phyloP scores from a whole-genome alignment of 2,329 filamentous ascomycete species.

The Cladosporium halotolerans region DNA sequence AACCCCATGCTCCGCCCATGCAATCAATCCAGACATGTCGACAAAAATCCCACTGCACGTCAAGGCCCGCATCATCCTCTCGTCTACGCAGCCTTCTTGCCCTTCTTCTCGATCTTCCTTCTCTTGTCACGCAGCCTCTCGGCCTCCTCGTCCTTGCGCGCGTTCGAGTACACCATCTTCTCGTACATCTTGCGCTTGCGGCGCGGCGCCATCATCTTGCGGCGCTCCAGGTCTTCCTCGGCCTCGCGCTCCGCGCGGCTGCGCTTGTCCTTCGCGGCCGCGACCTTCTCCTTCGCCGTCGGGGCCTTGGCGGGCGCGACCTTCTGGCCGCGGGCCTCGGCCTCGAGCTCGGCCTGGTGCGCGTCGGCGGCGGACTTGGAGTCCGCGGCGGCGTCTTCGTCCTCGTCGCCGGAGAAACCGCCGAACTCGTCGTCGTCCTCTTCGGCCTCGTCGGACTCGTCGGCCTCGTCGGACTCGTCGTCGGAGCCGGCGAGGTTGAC shows the following conservation, averaged over 20 bases:
- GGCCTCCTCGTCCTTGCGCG: constrained; percentile 84
- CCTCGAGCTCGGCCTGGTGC: constrained; percentile 86
- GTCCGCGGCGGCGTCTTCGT: constrained; percentile 39
- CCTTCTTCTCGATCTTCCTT: constrained; percentile 70
- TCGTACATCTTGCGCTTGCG: constrained; percentile 97
- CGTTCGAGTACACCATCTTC: constrained; percentile 95
- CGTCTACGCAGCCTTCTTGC: constrained; percentile 2
- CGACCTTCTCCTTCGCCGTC: constrained; percentile 52
- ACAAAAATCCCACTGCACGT: not conserved
- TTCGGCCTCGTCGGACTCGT: constrained; percentile 37
- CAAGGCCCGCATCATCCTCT: not conserved
- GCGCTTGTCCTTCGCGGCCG: constrained; percentile 61
- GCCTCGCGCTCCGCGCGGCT: constrained; percentile 59
- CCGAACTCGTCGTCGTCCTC: constrained; percentile 44
- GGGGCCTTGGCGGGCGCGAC: constrained; percentile 42
- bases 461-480: constrained; percentile 37
- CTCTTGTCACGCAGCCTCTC: constrained; percentile 83
- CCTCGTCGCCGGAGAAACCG: constrained; percentile 42
- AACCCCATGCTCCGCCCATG: not conserved
- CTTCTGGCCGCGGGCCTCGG: constrained; percentile 67
- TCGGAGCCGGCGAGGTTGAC: constrained; percentile 39
- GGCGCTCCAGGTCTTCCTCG: constrained; percentile 80
- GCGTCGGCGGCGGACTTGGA: constrained; percentile 50
- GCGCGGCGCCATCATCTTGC: constrained; percentile 97
- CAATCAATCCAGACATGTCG: not conserved